These are phyloP conservation scores for Abortiporus biennis DNA, from an alignment of 1,284 basidiomycete species.

Conservation along the genomic window DNA sequence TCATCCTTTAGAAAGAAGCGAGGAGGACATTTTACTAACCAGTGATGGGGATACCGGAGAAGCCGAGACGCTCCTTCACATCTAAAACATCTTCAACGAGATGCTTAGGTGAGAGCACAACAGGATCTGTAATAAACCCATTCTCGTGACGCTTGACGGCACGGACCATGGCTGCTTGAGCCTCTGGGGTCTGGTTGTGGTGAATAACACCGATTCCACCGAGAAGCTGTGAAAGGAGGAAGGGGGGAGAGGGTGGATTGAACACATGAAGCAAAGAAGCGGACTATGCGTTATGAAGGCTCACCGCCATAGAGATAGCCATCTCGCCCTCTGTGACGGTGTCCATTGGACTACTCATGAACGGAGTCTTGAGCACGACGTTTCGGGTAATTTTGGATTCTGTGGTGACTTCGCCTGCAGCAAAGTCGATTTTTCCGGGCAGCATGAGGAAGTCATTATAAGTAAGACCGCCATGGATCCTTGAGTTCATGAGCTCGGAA, in stretches of 20 bases:
- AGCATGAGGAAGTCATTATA: conserved; percentile 94
- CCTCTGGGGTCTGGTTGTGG: conserved; percentile 87
- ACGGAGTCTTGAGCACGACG: conserved; percentile 91
- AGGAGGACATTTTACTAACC: conserved; percentile 46
- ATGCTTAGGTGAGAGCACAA: conserved; percentile 77
- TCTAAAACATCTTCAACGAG: conserved; percentile 89
- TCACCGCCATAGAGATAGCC: conserved; percentile 92
- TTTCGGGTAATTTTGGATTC: conserved; percentile 90
- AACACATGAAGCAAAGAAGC: conserved; percentile 12
- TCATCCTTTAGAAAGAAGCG: conserved; percentile 34
- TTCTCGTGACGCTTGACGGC: conserved; percentile 98
- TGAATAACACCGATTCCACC: conserved; percentile 99
- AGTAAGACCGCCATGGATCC: conserved; percentile 87
- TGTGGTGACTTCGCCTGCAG: conserved; percentile 75
- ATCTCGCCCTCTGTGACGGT: conserved; percentile 97
- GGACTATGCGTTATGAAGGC: conserved; percentile 23
- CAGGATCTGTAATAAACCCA: conserved; percentile 96
- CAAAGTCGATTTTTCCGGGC: conserved; percentile 97
- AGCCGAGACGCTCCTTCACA: conserved; percentile 90
- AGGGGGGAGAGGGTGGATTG: conserved; percentile 17
- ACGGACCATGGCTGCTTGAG: conserved; percentile 95
- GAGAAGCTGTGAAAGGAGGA: conserved; percentile 64
- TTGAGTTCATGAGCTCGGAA: conserved; percentile 87
- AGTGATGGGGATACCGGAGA: conserved; percentile 97
- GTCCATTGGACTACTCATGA: conserved; percentile 99